Conservation (phyloP, 2,329 filamentous ascomycete genomes). For the Chrysoporthe deuterocubensis region DNA sequence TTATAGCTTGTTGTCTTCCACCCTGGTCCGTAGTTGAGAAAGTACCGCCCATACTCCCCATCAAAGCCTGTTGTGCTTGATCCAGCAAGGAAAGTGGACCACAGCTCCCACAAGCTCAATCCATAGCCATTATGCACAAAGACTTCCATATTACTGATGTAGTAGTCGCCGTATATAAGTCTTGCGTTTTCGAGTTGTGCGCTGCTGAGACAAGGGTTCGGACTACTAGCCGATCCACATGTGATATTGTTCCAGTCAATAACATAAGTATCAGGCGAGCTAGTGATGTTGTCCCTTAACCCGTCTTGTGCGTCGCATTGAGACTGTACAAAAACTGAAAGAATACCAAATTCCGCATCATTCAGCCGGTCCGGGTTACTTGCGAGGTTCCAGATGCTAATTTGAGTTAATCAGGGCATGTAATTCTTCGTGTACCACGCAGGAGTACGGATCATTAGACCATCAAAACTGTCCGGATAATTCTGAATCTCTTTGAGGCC, state of each 20-base stretch:
- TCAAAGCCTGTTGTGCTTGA: conserved; percentile 40
- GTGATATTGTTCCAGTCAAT: conserved; percentile 40
- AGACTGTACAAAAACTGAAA: conserved; percentile 45
- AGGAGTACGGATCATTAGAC: conserved; percentile 36
- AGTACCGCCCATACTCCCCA: conserved; percentile 43
- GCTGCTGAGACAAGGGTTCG: conserved; percentile 39
- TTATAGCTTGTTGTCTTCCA: conserved; percentile 43
- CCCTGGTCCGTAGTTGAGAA: conserved; percentile 43
- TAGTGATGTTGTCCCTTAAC: conserved; percentile 52
- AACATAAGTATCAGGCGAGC: conserved; percentile 48
- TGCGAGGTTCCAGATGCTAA: conserved; percentile 53
- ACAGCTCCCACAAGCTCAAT: conserved; percentile 49
- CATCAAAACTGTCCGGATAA: conserved; percentile 54
- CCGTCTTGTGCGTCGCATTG: conserved; percentile 58
- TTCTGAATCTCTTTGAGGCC: conserved; percentile 49
- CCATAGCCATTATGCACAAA: conserved; percentile 49
- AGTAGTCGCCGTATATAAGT: conserved; percentile 32
- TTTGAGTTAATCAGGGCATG: conserved; percentile 46
- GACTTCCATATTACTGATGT: conserved; percentile 35
- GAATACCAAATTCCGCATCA: conserved; percentile 46
- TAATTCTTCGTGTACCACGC: conserved; percentile 58
- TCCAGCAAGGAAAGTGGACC: conserved; percentile 32
- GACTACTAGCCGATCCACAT: conserved; percentile 16
- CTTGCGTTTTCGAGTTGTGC: conserved; percentile 37
- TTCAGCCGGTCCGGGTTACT: conserved; percentile 45